A percentile compares a stretch with the other conserved stretches of the same genome.
Conservation (phyloP, 2,329 filamentous ascomycete genomes). For the Beauveria sp. region DNA sequence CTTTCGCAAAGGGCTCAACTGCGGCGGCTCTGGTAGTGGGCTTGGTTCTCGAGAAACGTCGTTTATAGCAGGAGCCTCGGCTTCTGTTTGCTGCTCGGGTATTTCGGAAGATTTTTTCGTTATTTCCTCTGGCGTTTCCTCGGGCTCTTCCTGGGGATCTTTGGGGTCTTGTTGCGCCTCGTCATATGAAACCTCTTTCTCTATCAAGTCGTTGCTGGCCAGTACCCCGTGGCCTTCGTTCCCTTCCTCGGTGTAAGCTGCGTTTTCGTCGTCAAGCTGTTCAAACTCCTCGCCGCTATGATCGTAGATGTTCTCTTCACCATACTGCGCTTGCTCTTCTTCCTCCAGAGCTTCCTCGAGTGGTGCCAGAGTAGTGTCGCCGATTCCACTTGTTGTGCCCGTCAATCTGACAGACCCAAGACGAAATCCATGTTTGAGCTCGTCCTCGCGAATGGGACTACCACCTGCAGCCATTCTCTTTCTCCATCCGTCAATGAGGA, state of each 20-base stretch:
- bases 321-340: not conserved
- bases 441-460: slow-evolving; percentile 60
- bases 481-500: slow-evolving; percentile 88
- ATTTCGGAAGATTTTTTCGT: slow-evolving; percentile 31
- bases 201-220: slow-evolving; percentile 29
- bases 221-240: slow-evolving; percentile 15
- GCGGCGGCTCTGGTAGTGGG: slow-evolving; percentile 39
- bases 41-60: slow-evolving; percentile 31
- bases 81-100: slow-evolving; percentile 21
- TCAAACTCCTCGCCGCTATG: slow-evolving; percentile 33
- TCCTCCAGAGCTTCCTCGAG: not conserved
- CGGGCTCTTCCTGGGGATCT: slow-evolving; percentile 19
- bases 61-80: slow-evolving; percentile 35
- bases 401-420: slow-evolving; percentile 51
- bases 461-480: slow-evolving; percentile 67
- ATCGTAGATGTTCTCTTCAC: slow-evolving; percentile 20
- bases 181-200: not conserved
- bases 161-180: not conserved
- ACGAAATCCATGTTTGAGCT: slow-evolving; percentile 60
- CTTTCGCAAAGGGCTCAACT: slow-evolving; percentile 45
- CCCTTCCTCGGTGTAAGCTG: slow-evolving; percentile 33
- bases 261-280: slow-evolving; percentile 37
- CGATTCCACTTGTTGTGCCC: slow-evolving; percentile 37
- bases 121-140: slow-evolving; percentile 25
- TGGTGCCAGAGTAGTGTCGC: slow-evolving; percentile 13